Evolutionary conservation across 129 eudicot genomes (phyloP), one percentile per base, ranked within the genome.

Genomic region (Mikania micrantha): DNA sequence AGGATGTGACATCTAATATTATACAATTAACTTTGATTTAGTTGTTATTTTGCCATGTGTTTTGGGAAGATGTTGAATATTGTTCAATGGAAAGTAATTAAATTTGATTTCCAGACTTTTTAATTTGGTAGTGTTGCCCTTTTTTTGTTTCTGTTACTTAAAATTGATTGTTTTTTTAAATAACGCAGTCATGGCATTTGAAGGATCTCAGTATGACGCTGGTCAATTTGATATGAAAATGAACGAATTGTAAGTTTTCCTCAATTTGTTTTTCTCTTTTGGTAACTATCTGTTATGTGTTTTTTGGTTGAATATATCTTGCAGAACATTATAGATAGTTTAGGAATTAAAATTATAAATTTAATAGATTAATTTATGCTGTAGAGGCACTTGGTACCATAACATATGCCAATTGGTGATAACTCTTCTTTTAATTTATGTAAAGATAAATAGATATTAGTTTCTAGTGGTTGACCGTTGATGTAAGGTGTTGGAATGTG

Each of bases 151-250:
- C 17, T 56, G 20, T 56, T 50, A 38, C 38, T 25, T 5, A 27
- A 0, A 25, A 56, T 5, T 27, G 62, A 12, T 15, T 25, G 16
- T 12, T 54, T 54, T 4, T 24, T 12, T 27, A 9, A 53, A 0
- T 4, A 9, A 12, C 21, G 61, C 36, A 54, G 60, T 11, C 60
- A 54, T 54, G 60, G 60, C 60, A 25, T 56, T 38, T 13, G 83
- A 82, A 64, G 83, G 80, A 24, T 78, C 77, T 41, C 82, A 77
- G 58, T 81, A 77, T 68, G 80, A 82, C 69, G 35, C 74, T 48
- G 60, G 62, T 9, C 86, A 82, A 13, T 78, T 73, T 74, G 86
- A 82, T 29, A 25, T 80, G 2, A 82, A 82, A 39, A 82, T 82
- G 86, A 78, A 19, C 35, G 80, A 82, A 48, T 3, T 82, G 86